Percentiles rank a stretch among this genome's conserved stretches.
Evolutionary conservation across 352 stramenopile species (phyloP).

Genomic region (Phytopythium aichiense): DNA sequence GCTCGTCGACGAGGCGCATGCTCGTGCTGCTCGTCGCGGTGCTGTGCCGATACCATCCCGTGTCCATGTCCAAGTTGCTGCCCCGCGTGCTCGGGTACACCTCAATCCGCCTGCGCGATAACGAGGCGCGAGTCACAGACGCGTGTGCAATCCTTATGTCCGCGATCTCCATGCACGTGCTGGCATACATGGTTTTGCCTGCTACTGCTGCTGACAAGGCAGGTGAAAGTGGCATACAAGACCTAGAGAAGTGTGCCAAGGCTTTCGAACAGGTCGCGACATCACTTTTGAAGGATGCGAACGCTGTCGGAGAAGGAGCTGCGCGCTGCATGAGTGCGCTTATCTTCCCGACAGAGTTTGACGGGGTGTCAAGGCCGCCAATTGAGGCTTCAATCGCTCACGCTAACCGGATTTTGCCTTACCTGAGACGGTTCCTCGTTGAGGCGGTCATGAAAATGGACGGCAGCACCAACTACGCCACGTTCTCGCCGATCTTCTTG

Average conservation of each 20-base stretch:
- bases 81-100: conserved; percentile 40
- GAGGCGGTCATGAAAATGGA: conserved; percentile 40
- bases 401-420: conserved; percentile 25
- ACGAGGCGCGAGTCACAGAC: conserved; percentile 46
- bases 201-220: not conserved
- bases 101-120: conserved; percentile 49
- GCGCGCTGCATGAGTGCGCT: conserved; percentile 44
- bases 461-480: conserved; percentile 33
- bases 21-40: conserved; percentile 53
- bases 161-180: conserved; percentile 39
- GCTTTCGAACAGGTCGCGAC: conserved; percentile 31
- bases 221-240: not conserved
- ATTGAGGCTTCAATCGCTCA: conserved; percentile 23
- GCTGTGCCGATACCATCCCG: conserved; percentile 46
- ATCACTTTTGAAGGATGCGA: conserved; percentile 35
- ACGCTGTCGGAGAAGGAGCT: conserved; percentile 40
- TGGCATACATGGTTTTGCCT: conserved; percentile 15
- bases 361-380: conserved; percentile 35
- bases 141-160: conserved; percentile 53
- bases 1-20: conserved; percentile 53
- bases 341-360: conserved; percentile 47
- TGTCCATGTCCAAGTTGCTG: conserved; percentile 26
- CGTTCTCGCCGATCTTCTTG: conserved; percentile 46
- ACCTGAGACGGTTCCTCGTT: conserved; percentile 32
- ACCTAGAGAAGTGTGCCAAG: not conserved